These are phyloP conservation scores for Fabrea salina DNA, from an alignment of 169 alveolate genomes.

Conservation along the genomic window DNA sequence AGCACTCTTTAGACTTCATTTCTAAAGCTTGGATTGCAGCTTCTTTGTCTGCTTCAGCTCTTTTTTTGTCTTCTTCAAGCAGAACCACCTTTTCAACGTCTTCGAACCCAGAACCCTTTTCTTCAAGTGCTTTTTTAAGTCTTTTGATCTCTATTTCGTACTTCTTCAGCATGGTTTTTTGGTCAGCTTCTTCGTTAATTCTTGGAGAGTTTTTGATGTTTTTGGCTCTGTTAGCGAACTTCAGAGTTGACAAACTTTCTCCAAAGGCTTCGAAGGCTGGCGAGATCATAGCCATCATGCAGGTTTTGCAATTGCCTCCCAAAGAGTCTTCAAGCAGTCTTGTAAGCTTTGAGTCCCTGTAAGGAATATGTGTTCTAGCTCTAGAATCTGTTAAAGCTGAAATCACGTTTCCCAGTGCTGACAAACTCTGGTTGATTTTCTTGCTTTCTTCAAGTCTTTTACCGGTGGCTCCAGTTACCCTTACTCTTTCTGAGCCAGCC, in stretches of 20 bases:
- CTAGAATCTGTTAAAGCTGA: constrained; percentile 79
- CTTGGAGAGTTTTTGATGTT: constrained; percentile 76
- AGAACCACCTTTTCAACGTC: constrained; percentile 58
- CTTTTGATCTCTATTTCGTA: constrained; percentile 82
- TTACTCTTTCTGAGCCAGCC: constrained; percentile 85
- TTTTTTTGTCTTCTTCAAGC: constrained; percentile 77
- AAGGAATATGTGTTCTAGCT: constrained; percentile 78
- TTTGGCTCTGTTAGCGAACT: constrained; percentile 90
- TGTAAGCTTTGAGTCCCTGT: constrained; percentile 81
- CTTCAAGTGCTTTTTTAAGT: constrained; percentile 69
- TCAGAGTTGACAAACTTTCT: constrained; percentile 84
- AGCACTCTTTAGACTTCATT: constrained; percentile 69
- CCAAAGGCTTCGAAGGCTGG: constrained; percentile 86
- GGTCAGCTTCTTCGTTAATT: constrained; percentile 79
- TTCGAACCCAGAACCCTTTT: constrained; percentile 41
- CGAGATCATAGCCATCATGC: constrained; percentile 77
- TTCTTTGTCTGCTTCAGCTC: constrained; percentile 80
- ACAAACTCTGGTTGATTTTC: constrained; percentile 75
- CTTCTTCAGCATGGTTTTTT: constrained; percentile 73
- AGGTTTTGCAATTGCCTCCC: constrained; percentile 88
- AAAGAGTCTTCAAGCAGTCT: constrained; percentile 82
- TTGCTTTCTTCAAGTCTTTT: constrained; percentile 87
- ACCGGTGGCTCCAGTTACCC: constrained; percentile 89
- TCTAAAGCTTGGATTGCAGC: constrained; percentile 83
- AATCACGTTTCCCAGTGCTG: constrained; percentile 82